phyloP scores from a whole-genome alignment of 2,329 filamentous ascomycete species.

The Talaromyces marneffei region DNA sequence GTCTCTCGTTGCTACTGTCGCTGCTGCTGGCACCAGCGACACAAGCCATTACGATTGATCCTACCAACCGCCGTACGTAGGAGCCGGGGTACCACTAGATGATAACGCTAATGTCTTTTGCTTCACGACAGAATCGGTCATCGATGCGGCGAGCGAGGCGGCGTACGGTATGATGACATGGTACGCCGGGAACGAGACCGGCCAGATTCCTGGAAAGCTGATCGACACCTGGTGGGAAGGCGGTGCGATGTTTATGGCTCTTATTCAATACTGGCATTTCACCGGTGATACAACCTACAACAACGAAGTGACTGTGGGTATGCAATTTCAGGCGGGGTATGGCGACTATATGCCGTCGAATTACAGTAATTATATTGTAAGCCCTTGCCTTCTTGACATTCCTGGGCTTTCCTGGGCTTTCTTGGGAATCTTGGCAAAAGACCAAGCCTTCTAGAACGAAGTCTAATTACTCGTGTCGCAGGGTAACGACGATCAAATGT shows the following conservation, averaged over 20 bases:
- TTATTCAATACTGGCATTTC: conserved; percentile 41
- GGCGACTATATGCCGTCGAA: conserved; percentile 40
- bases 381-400: background rate
- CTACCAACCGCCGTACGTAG: background rate
- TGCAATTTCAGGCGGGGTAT: conserved; percentile 35
- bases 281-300: conserved; percentile 39
- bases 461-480: conserved; percentile 16
- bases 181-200: conserved; percentile 46
- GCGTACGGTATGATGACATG: conserved; percentile 47
- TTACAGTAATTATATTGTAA: conserved; percentile 23
- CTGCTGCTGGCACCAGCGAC: conserved; percentile 12
- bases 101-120: background rate
- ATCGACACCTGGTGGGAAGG: conserved; percentile 43
- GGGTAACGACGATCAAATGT: conserved; percentile 55
- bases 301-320: conserved; percentile 29
- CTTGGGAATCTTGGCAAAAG: background rate
- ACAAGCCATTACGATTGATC: conserved; percentile 6
- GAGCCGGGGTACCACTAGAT: background rate
- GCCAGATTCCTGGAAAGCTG: conserved; percentile 47
- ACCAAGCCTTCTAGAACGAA: background rate
- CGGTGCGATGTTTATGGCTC: conserved; percentile 37
- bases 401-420: background rate
- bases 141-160: conserved; percentile 39
- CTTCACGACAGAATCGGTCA: conserved; percentile 39
- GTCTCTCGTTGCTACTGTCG: conserved; percentile 5